phyloP scores from a whole-genome alignment of 805 yeast genomes.

The Saturnispora saitoi region DNA sequence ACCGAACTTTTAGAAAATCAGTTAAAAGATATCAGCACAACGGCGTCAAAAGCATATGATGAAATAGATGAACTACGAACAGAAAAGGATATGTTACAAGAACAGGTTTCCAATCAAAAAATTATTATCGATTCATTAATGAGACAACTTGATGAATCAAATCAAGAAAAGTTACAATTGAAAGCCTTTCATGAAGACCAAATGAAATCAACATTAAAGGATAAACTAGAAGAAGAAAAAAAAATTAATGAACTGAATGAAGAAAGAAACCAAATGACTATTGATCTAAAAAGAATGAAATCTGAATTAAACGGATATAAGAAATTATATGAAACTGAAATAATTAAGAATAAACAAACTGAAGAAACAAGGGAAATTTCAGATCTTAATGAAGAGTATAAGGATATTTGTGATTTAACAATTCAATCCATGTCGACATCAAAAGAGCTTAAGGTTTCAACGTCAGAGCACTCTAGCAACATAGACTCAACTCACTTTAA shows the following conservation, averaged over 20 bases:
- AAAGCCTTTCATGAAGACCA: constrained; percentile 9
- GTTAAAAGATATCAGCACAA: constrained; percentile 19
- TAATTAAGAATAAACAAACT: neutral
- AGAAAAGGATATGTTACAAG: constrained; percentile 18
- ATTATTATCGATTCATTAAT: constrained; percentile 18
- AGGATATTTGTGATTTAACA: too few relatives aligned
- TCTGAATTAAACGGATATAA: constrained; percentile 6
- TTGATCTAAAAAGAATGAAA: constrained; percentile 6
- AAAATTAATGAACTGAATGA: constrained; percentile 1
- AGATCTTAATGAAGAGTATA: neutral
- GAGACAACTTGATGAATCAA: constrained; percentile 16
- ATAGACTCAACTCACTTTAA: neutral
- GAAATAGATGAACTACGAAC: constrained; percentile 19
- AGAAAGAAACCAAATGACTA: constrained; percentile 1
- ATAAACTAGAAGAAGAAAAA: neutral
- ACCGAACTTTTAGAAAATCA: constrained; percentile 17
- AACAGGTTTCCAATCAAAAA: constrained; percentile 24
- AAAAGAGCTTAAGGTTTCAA: neutral
- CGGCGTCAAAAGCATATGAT: constrained; percentile 24
- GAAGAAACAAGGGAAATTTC: neutral
- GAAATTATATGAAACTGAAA: neutral
- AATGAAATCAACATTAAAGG: constrained; percentile 1
- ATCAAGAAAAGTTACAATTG: constrained; percentile 2
- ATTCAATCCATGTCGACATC: neutral
- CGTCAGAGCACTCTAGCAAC: neutral